A percentile compares a stretch with the other conserved stretches of the same genome.
These are phyloP conservation scores for Dictyostelium firmibasis DNA, from an alignment of 78 protist species.

Conservation along the genomic window DNA sequence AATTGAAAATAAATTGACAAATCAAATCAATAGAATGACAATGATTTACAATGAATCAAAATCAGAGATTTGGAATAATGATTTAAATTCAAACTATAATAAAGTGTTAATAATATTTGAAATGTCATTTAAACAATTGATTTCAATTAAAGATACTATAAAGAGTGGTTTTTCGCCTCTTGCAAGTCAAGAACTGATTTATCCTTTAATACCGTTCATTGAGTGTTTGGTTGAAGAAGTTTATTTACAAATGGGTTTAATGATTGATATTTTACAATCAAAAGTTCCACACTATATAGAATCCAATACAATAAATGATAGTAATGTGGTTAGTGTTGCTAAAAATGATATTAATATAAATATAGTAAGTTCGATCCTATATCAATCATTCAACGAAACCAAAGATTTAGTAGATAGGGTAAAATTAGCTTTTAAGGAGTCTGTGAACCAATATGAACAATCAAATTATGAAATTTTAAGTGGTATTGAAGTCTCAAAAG, in stretches of 20 bases:
- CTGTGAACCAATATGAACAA: conserved; percentile 7
- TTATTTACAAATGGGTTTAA: conserved; percentile 62
- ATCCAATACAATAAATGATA: no score
- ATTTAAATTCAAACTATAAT: neutral
- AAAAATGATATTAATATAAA: neutral
- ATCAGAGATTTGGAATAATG: conserved; percentile 31
- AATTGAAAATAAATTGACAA: neutral
- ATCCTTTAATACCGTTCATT: conserved; percentile 36
- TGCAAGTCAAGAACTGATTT: conserved; percentile 4
- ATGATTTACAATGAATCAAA: neutral
- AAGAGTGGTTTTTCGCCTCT: neutral
- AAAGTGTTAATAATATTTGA: neutral
- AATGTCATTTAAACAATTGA: conserved; percentile 17
- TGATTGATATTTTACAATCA: conserved; percentile 34
- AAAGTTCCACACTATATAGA: neutral
- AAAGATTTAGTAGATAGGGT: conserved; percentile 12
- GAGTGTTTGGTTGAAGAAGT: conserved; percentile 55
- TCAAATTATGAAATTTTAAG: neutral
- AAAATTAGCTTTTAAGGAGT: neutral
- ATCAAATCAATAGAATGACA: conserved; percentile 20
- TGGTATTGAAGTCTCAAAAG: neutral
- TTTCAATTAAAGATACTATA: conserved; percentile 27
- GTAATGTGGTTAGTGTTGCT: no score
- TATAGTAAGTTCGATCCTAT: neutral
- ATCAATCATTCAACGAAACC: conserved; percentile 44